phyloP scores from a whole-genome alignment of 2,329 filamentous ascomycete species.

The Annulohypoxylon truncatum region DNA sequence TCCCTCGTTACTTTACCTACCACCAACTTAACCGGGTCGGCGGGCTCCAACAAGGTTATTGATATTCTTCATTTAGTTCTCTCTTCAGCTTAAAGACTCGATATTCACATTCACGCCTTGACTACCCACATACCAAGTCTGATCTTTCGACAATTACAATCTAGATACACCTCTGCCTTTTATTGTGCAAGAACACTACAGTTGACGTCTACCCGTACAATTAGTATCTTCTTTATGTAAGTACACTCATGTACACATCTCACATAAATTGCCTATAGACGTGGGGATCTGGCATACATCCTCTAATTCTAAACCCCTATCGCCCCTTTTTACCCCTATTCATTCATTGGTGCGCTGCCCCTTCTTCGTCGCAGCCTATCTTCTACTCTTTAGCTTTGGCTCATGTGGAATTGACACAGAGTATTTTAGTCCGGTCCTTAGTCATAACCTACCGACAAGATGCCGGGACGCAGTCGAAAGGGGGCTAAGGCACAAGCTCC shows the following conservation, averaged over 20 bases:
- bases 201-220: not conserved
- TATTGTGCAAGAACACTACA: not conserved
- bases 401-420: not conserved
- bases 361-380: too few relatives aligned
- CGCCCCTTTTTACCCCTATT: too few relatives aligned
- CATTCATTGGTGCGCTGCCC: too few relatives aligned
- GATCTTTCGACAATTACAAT: not conserved
- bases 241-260: not conserved
- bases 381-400: not conserved
- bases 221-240: not conserved
- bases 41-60: too few relatives aligned
- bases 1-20: not conserved
- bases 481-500: slow-evolving; percentile 27
- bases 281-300: not conserved
- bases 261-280: not conserved
- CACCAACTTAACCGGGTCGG: not conserved
- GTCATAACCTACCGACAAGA: slow-evolving; percentile 1
- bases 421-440: not conserved
- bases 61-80: not conserved
- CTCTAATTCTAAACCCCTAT: not conserved
- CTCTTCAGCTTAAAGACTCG: not conserved
- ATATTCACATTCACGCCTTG: not conserved
- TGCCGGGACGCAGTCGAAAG: slow-evolving; percentile 37
- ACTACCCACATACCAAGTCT: not conserved
- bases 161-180: not conserved